Conservation (phyloP, 2,329 filamentous ascomycete genomes). For the Penicillium sp. region DNA sequence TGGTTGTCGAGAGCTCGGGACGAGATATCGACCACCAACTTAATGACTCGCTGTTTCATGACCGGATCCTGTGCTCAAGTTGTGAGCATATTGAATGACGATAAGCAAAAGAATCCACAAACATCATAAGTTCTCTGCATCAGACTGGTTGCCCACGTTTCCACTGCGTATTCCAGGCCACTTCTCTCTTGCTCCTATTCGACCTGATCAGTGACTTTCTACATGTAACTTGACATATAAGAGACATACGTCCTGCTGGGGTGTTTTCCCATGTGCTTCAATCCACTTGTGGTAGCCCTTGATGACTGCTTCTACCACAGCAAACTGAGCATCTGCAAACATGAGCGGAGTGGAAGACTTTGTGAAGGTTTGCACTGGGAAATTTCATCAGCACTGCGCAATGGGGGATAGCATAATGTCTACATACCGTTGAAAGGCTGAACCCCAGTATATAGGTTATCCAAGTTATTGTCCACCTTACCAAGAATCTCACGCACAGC, state of each 20-base stretch:
- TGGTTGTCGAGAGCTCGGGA: slow-evolving; percentile 75
- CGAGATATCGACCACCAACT: slow-evolving; percentile 79
- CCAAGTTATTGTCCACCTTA: slow-evolving; percentile 70
- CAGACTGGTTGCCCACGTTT: slow-evolving; percentile 42
- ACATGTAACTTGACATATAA: no score
- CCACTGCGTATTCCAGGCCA: slow-evolving; percentile 39
- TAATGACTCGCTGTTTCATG: slow-evolving; percentile 75
- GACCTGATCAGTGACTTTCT: no score
- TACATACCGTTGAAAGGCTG: slow-evolving; percentile 68
- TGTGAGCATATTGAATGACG: no score
- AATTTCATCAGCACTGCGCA: slow-evolving; percentile 2
- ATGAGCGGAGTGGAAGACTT: slow-evolving; percentile 51
- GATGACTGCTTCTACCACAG: slow-evolving; percentile 80
- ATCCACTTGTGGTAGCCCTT: slow-evolving; percentile 88
- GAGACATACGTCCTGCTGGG: slow-evolving; percentile 52
- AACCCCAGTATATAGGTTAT: slow-evolving; percentile 70
- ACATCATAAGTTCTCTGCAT: slow-evolving; percentile 43
- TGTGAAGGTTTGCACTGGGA: slow-evolving; percentile 37
- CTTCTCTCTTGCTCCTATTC: slow-evolving; percentile 41
- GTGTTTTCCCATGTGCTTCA: slow-evolving; percentile 50
- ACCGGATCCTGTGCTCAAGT: no score
- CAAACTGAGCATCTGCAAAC: slow-evolving; percentile 82
- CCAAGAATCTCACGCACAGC: slow-evolving; percentile 84
- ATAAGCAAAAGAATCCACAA: no score
- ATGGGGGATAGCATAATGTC: slow-evolving; percentile 22